Evolutionary conservation across 306 rosid genomes (phyloP), one percentile per base, ranked within the genome.

Genomic region (Pyrus bretschneideri): DNA sequence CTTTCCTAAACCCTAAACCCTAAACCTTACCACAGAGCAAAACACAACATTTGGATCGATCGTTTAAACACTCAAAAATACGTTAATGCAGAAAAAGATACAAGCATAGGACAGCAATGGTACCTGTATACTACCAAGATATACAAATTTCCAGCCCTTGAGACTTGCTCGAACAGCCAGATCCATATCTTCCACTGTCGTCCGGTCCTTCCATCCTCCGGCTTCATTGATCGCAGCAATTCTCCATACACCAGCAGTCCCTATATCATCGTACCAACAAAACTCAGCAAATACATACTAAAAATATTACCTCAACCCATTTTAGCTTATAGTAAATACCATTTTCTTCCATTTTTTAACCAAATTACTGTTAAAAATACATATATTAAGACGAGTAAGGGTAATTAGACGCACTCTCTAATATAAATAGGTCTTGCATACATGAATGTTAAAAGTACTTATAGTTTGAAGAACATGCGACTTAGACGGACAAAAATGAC

Each of bases 181-280:
- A 77, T 91, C 98, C 98, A 93, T 93, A 31, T 64, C 98, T 77
- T 94, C 98, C 65, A 94, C 98, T 0, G 97, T 93, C 65, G 97
- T 93, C 69, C 97, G 83, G 70, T 93, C 96, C 76, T 89, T 91
- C 98, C 98, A 93, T 40, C 98, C 98, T 25, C 98, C 98, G 51
- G 97, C 97, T 58, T 93, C 98, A 55, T 91, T 82, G 74, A 93
- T 77, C 0, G 98, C 97, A 5, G 90, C 69, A 57, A 89, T 91
- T 87, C 98, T 93, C 98, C 98, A 93, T 27, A 93, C 93, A 23
- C 98, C 98, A 7, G 98, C 98, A 23, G 98, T 93, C 68, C 98
- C 98, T 93, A 66, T 45, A 71, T 52, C 70, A 73, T 40, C 60
- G 15, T 23, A 75, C 11, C 21, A 38, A 23, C 27, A 46, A 69